Base-by-base conservation (phyloP, 495 filamentous ascomycete genomes). In the Xylaria cubensis region DNA sequence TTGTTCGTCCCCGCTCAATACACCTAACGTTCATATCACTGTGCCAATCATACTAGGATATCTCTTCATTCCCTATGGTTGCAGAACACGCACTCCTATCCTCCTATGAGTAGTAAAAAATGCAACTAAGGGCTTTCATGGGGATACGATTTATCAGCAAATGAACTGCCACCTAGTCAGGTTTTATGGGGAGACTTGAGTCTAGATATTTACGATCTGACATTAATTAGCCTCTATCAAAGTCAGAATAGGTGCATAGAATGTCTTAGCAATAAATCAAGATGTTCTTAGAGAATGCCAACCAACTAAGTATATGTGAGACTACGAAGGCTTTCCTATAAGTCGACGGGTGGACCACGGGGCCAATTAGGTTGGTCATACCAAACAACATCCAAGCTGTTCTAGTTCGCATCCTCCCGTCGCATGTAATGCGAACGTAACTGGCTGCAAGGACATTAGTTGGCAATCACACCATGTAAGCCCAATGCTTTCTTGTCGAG, bases 381-480 rank as follows among this genome's bases (percentile, higher is more conserved):
- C 48, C 68, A 42, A 70, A 41, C 29, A 21, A 46, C 19, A 50
- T 53, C 44, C 68, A 50, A 64, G 36, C 2, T 29, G 32, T 63
- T 44, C 59, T 70, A 7, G 58, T 24, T 44, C 68, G 44, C 34
- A 46, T 29, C 8, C 46, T 19, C 9, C 13, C 44, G 39, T 24
- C 24, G 59, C 26, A 64, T 55, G n/a, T n/a, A 19, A n/a, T 70
- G 46, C 41, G n/a, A 44, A 19, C 24, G n/a, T 64, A 19, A 15
- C 48, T 64, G 12, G 34, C 29, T 55, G 34, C 26, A 56, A 42
- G 46, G 69, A 56, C 59, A 44, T 71, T 26, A 29, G 29, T 64
- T 70, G 58, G 68, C 68, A 62, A 53, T 56, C 59, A 46, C 59
- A 36, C 59, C 36, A 71, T 19, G n/a, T 24, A 19, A 62, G 44